phyloP scores from a whole-genome alignment of 306 rosid genomes.

The Dalbergia cultrata region DNA sequence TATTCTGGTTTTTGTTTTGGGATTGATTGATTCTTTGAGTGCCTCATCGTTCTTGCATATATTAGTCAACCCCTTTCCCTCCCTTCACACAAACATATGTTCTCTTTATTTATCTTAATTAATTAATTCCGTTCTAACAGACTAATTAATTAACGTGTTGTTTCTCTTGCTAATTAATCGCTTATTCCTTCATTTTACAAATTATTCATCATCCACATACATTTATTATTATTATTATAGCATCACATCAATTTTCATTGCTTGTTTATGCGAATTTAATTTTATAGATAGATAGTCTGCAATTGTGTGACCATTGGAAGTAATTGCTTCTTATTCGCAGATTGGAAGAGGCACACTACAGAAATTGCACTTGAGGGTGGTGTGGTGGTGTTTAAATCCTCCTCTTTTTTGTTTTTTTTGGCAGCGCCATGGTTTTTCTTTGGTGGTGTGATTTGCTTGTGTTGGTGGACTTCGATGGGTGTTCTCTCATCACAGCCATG shows the following conservation, averaged over 20 bases:
- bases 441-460: conserved; percentile 32
- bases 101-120: neutral
- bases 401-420: neutral
- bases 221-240: no score
- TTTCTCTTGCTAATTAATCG: no score
- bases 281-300: no score
- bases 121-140: neutral
- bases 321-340: no score
- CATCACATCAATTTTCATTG: no score
- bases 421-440: conserved; percentile 50
- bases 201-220: no score
- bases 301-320: no score
- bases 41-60: conserved; percentile 33
- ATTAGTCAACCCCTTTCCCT: conserved; percentile 32
- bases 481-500: conserved; percentile 58
- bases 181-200: no score
- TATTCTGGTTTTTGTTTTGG: neutral
- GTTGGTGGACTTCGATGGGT: conserved; percentile 67
- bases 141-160: no score
- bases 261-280: no score
- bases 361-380: conserved; percentile 4
- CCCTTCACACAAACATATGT: neutral
- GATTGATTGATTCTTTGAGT: conserved; percentile 10
- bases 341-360: no score
- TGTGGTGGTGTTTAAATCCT: neutral